Evolutionary conservation across 2,329 filamentous ascomycete genomes (phyloP).

Genomic region (Colletotrichum eleusines): DNA sequence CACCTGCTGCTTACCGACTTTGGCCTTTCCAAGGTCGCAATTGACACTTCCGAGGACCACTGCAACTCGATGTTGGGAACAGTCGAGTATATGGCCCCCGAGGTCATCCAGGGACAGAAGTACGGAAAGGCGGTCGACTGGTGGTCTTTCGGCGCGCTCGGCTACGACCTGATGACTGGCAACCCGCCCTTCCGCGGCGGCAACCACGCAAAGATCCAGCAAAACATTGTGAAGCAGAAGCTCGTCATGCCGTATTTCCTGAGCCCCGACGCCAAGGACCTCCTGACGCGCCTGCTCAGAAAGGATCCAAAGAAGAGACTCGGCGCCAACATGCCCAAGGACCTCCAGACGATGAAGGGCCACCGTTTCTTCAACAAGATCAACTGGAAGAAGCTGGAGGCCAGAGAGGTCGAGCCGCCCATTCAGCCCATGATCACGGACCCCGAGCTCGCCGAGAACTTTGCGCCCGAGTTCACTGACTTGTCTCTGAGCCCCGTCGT

Average conservation of each 20-base stretch:
- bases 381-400: slow-evolving; percentile 89
- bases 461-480: slow-evolving; percentile 90
- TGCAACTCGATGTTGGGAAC: slow-evolving; percentile 96
- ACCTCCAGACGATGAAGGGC: slow-evolving; percentile 85
- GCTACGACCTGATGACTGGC: slow-evolving; percentile 92
- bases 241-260: slow-evolving; percentile 90
- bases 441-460: slow-evolving; percentile 96
- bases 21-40: slow-evolving; percentile 92
- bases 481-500: slow-evolving; percentile 82
- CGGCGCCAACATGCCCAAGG: slow-evolving; percentile 89
- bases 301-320: slow-evolving; percentile 94
- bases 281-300: slow-evolving; percentile 88
- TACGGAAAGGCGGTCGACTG: slow-evolving; percentile 98
- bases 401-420: slow-evolving; percentile 85
- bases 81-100: slow-evolving; percentile 98
- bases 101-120: slow-evolving; percentile 87
- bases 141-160: slow-evolving; percentile 97
- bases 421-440: slow-evolving; percentile 96
- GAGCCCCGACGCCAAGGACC: slow-evolving; percentile 90
- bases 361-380: slow-evolving; percentile 98
- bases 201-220: slow-evolving; percentile 94
- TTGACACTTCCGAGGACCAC: slow-evolving; percentile 69
- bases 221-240: slow-evolving; percentile 96
- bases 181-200: slow-evolving; percentile 89
- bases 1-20: slow-evolving; percentile 97